Percentiles rank a stretch among this genome's conserved stretches.
Conservation (phyloP, 106 monocot species). For the Agapanthus africanus region DNA sequence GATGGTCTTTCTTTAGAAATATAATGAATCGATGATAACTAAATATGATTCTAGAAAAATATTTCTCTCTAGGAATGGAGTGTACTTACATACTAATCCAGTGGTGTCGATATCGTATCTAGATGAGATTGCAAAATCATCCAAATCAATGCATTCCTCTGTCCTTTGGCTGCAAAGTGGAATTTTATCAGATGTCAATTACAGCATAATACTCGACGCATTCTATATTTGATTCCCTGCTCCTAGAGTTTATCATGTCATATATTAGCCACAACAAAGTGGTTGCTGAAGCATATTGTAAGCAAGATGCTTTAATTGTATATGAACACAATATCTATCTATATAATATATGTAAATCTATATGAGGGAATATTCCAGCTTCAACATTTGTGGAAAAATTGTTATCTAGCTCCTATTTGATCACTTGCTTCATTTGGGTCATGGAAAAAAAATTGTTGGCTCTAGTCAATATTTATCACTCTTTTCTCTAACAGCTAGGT, state of each 20-base stretch:
- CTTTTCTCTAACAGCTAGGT: no score
- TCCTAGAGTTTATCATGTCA: not conserved
- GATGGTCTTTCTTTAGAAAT: not conserved
- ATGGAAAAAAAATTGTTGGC: no score
- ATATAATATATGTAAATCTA: no score
- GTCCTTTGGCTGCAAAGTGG: slow-evolving; percentile 53
- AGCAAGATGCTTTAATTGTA: not conserved
- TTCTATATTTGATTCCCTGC: not conserved
- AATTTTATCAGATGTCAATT: not conserved
- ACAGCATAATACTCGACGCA: not conserved
- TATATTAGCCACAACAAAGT: not conserved
- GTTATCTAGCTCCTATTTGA: no score
- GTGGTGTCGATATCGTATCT: slow-evolving; percentile 75
- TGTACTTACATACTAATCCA: slow-evolving; percentile 80
- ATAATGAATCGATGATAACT: not conserved
- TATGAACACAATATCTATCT: not conserved
- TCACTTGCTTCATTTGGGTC: no score
- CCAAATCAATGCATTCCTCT: slow-evolving; percentile 50
- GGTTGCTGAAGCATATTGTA: not conserved
- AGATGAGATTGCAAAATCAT: slow-evolving; percentile 69
- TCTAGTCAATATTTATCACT: no score
- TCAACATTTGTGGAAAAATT: no score
- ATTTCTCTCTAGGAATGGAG: not conserved
- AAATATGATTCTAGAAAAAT: not conserved
- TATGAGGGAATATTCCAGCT: no score